These are phyloP conservation scores for Senecio squalidus DNA, from an alignment of 140 eudicot species.

Conservation along the genomic window DNA sequence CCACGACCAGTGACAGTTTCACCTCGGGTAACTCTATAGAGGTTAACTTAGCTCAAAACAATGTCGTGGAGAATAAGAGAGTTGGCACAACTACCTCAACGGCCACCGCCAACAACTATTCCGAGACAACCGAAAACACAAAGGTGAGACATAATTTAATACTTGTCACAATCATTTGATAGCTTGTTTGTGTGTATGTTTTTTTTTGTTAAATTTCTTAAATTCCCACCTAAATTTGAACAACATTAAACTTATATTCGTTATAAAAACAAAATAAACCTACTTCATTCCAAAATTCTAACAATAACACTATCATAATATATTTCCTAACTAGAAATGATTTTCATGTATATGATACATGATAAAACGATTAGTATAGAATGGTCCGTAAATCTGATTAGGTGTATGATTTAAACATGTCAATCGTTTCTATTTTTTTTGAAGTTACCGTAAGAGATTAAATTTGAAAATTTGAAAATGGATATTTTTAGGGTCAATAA, in stretches of 20 bases:
- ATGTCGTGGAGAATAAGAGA: constrained; percentile 18
- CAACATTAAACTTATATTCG: not conserved
- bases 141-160: constrained; percentile 42
- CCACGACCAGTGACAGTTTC: constrained; percentile 25
- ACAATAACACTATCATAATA: no score
- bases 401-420: no score
- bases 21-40: constrained; percentile 31
- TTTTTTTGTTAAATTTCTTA: not conserved
- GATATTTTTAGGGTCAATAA: no score
- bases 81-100: constrained; percentile 34
- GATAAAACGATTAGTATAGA: no score
- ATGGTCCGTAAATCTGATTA: no score
- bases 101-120: constrained; percentile 28
- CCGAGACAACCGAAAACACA: constrained; percentile 18
- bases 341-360: no score
- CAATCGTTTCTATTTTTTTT: not conserved
- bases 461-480: no score
- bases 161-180: not conserved
- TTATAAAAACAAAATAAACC: no score
- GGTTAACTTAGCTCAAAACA: constrained; percentile 24
- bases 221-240: constrained; percentile 16
- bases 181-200: not conserved
- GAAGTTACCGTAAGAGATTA: no score
- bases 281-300: no score
- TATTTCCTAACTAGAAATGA: no score